These are phyloP conservation scores for Linnemannia schmuckeri DNA, from an alignment of 192 early-diverging fungal species.

Conservation along the genomic window DNA sequence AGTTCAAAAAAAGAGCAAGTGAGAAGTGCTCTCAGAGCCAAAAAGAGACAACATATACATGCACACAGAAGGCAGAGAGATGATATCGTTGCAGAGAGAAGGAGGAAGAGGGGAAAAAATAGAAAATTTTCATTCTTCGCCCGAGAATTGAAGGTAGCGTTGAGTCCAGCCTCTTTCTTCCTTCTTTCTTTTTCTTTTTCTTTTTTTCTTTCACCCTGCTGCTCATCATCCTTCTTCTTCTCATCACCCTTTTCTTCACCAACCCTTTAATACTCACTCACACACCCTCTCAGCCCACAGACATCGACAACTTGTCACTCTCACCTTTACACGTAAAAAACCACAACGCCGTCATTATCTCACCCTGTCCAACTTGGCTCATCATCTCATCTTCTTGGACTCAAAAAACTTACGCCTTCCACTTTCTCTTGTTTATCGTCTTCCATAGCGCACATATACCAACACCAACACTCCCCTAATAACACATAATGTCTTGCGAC, in stretches of 20 bases:
- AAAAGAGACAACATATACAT: background rate
- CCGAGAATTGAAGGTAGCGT: background rate
- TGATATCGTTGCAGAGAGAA: too few species aligned
- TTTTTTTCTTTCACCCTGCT: background rate
- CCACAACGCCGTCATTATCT: background rate
- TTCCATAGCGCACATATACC: background rate
- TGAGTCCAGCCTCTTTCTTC: background rate
- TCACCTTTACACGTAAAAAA: background rate
- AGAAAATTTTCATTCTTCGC: background rate
- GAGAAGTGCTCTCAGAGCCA: background rate
- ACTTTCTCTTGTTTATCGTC: background rate
- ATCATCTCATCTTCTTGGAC: background rate
- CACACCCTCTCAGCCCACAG: background rate
- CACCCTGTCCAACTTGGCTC: background rate
- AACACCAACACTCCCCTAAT: background rate
- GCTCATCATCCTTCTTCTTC: background rate
- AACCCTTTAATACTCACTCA: background rate
- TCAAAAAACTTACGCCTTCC: background rate
- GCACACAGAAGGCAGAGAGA: background rate
- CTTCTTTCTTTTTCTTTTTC: background rate
- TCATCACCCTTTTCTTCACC: background rate
- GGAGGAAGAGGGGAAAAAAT: background rate
- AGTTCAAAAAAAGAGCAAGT: background rate
- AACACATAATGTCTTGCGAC: conserved; percentile 71
- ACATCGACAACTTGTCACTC: background rate